A percentile compares a stretch with the other conserved stretches of the same genome.
Evolutionary conservation across 768 basidiomycete genomes (phyloP).

Genomic region (Serendipita sp.): DNA sequence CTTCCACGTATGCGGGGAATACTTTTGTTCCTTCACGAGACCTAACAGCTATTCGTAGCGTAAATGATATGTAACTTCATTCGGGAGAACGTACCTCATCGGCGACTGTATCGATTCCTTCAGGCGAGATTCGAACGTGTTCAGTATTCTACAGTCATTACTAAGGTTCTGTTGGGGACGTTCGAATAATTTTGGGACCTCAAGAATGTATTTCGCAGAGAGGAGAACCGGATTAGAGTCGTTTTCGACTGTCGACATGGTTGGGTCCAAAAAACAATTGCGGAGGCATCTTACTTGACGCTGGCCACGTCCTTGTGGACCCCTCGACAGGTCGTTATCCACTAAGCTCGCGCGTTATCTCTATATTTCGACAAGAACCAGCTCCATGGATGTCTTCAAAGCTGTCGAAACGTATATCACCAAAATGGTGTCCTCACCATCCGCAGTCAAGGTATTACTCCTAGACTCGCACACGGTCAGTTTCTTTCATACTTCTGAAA

Average conservation of each 20-base stretch:
- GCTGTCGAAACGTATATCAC: constrained; percentile 88
- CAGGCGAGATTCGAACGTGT: constrained; percentile 37
- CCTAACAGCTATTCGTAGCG: neutral
- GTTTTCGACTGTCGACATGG: neutral
- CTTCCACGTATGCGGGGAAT: constrained; percentile 70
- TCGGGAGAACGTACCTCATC: constrained; percentile 33
- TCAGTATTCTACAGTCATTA: neutral
- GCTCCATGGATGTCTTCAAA: constrained; percentile 81
- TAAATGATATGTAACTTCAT: constrained; percentile 3
- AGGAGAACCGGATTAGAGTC: constrained; percentile 41
- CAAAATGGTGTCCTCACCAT: constrained; percentile 71
- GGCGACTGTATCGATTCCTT: constrained; percentile 51
- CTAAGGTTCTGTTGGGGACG: neutral
- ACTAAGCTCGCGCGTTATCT: neutral
- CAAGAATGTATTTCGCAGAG: constrained; percentile 40
- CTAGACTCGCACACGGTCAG: constrained; percentile 87
- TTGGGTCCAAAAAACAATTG: neutral
- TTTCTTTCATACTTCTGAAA: constrained; percentile 5
- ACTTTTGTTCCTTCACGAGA: constrained; percentile 17
- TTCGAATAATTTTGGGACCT: constrained; percentile 22
- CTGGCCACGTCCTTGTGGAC: neutral
- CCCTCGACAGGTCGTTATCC: too few relatives aligned
- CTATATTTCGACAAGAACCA: neutral
- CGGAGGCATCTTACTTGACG: neutral
- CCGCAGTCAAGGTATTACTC: constrained; percentile 88